Conservation (phyloP, 2,329 filamentous ascomycete species). For the Cordyceps pruinosa region DNA sequence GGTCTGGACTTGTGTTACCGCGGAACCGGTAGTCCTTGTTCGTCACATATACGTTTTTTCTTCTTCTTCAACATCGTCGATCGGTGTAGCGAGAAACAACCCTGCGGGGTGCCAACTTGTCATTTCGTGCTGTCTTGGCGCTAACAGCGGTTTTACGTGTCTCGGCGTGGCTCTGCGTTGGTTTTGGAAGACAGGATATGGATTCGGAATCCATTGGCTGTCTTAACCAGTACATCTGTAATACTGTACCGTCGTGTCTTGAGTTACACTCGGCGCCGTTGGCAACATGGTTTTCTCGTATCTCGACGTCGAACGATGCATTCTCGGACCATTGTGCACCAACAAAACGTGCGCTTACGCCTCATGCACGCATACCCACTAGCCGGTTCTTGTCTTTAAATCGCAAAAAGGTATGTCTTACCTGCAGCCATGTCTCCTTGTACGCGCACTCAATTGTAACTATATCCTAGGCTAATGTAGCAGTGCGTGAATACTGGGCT, state of each 20-base stretch:
- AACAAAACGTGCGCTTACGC: too few species aligned
- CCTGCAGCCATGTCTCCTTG: too few species aligned
- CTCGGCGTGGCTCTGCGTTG: not conserved
- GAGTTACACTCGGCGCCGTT: not conserved
- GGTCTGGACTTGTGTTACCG: slow-evolving; percentile 1
- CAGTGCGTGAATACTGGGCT: too few species aligned
- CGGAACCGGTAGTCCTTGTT: not conserved
- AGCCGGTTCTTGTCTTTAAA: too few species aligned
- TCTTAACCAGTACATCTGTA: too few species aligned
- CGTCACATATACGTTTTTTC: not conserved
- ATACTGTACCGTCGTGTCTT: not conserved
- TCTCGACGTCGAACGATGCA: too few species aligned
- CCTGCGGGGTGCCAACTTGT: not conserved
- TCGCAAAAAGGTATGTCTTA: too few species aligned
- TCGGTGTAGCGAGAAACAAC: not conserved
- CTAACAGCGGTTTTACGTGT: not conserved
- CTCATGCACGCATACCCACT: too few species aligned
- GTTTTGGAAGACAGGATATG: not conserved
- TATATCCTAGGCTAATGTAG: too few species aligned
- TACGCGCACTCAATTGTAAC: too few species aligned
- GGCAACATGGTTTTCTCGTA: too few species aligned
- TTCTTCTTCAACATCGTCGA: not conserved
- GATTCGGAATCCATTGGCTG: not conserved
- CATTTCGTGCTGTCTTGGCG: not conserved
- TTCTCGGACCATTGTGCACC: too few species aligned